Conservation (phyloP, 2,329 filamentous ascomycete species). For the Fusarium sp. region DNA sequence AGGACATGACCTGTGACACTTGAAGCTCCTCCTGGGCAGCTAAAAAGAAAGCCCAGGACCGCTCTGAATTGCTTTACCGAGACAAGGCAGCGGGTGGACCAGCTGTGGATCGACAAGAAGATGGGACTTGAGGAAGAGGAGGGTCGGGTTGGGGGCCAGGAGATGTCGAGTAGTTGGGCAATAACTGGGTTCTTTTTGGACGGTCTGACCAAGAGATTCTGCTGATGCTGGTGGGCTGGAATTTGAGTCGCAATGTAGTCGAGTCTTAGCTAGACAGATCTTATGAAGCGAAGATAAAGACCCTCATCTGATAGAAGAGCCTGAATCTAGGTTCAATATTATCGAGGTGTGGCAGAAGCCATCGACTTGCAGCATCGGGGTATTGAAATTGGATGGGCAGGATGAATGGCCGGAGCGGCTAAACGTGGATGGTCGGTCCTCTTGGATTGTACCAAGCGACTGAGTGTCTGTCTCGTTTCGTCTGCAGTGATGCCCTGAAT, state of each 20-base stretch:
- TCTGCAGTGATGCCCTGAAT: constrained; percentile 27
- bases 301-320: constrained; percentile 7
- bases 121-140: constrained; percentile 28
- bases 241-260: constrained; percentile 10
- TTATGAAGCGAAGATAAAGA: constrained; percentile 4
- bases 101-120: constrained; percentile 40
- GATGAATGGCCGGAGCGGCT: constrained; percentile 43
- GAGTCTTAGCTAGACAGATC: background rate
- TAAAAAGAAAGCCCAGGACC: constrained; percentile 17
- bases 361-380: constrained; percentile 15
- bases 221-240: background rate
- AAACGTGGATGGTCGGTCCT: constrained; percentile 18
- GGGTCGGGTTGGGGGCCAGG: constrained; percentile 34
- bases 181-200: constrained; percentile 5
- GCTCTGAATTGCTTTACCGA: constrained; percentile 25
- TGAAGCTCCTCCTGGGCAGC: constrained; percentile 21
- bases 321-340: constrained; percentile 18
- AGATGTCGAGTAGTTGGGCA: background rate
- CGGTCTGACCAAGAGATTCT: constrained; percentile 17
- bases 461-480: constrained; percentile 11
- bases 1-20: constrained; percentile 44
- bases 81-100: constrained; percentile 39
- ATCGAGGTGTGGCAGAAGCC: constrained; percentile 23
- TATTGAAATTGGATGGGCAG: constrained; percentile 19
- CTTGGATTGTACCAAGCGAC: constrained; percentile 16